A percentile compares a stretch with the other conserved stretches of the same genome.
Evolutionary conservation across 768 basidiomycete species (phyloP).

Genomic region (Rhizopogon rudus): DNA sequence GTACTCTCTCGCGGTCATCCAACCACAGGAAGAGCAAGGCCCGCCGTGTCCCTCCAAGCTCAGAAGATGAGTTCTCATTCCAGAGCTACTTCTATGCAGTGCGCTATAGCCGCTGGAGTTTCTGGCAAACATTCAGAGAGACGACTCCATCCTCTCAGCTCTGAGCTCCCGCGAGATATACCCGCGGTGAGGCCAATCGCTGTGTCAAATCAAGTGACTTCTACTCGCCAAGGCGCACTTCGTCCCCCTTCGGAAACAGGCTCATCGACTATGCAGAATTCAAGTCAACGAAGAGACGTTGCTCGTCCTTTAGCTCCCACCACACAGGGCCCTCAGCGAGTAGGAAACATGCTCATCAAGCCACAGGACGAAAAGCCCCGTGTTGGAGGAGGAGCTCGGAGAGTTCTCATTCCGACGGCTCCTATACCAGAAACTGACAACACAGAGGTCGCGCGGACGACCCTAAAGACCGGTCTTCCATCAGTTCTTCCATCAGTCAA

Average conservation of each 20-base stretch:
- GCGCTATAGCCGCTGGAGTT: not conserved
- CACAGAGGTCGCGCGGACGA: not conserved
- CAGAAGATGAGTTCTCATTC: not conserved
- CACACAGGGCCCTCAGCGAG: conserved; percentile 1
- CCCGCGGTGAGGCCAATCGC: not conserved
- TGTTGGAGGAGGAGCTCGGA: conserved; percentile 21
- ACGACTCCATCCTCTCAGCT: not conserved
- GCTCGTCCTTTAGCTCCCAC: not conserved
- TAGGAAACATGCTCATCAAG: not conserved
- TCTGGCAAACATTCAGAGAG: not conserved
- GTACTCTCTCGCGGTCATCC: not conserved
- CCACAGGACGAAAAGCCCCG: conserved; percentile 1
- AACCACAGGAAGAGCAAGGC: not conserved
- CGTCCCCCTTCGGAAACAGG: not conserved
- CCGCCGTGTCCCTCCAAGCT: not conserved
- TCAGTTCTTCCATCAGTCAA: not conserved
- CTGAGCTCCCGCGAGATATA: not conserved
- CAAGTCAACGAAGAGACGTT: not conserved
- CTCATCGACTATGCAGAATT: not conserved
- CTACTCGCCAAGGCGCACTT: not conserved
- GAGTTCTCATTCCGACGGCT: conserved; percentile 23
- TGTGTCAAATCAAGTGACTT: not conserved
- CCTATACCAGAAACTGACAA: not conserved
- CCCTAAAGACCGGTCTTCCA: not conserved
- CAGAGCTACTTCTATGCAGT: not conserved